Evolutionary conservation across 2,329 filamentous ascomycete genomes (phyloP).

Genomic region (Huntiella bhutanensis): DNA sequence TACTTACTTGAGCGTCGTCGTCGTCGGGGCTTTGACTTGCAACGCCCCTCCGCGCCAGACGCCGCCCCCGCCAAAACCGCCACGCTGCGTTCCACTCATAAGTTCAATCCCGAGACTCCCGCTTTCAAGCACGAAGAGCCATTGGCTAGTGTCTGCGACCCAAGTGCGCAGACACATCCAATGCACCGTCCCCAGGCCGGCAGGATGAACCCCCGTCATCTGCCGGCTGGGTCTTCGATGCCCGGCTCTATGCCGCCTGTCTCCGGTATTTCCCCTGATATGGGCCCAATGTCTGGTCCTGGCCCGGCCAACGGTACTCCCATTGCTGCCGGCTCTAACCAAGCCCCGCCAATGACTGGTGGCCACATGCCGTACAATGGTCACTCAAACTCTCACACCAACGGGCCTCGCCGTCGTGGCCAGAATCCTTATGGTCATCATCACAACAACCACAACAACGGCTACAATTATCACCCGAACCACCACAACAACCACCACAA

Average conservation of each 20-base stretch:
- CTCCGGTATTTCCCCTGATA: slow-evolving; percentile 6
- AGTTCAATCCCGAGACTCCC: slow-evolving; percentile 11
- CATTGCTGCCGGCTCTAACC: slow-evolving; percentile 5
- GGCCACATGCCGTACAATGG: slow-evolving; percentile 11
- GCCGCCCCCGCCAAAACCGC: slow-evolving; percentile 3
- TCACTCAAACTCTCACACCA: slow-evolving; percentile 5
- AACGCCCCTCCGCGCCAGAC: slow-evolving; percentile 8
- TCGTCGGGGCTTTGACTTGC: slow-evolving; percentile 8
- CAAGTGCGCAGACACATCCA: slow-evolving; percentile 12
- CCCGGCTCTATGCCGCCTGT: slow-evolving; percentile 20
- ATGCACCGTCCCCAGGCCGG: slow-evolving; percentile 35
- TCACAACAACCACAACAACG: slow-evolving; percentile 15
- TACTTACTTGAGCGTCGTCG: not conserved
- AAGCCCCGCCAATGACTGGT: not conserved
- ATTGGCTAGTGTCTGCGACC: slow-evolving; percentile 11
- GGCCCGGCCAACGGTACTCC: slow-evolving; percentile 13
- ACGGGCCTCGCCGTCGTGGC: slow-evolving; percentile 18
- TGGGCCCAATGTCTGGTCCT: not conserved
- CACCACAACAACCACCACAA: slow-evolving; percentile 14
- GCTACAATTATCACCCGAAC: slow-evolving; percentile 17
- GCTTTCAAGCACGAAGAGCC: slow-evolving; percentile 8
- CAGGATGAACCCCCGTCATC: slow-evolving; percentile 62
- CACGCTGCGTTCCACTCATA: slow-evolving; percentile 11
- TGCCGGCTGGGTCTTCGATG: slow-evolving; percentile 55
- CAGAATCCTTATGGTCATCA: slow-evolving; percentile 21